Base-by-base conservation (phyloP, 1,139 yeast genomes). In the Hyphopichia wangnamkhiaoensis region DNA sequence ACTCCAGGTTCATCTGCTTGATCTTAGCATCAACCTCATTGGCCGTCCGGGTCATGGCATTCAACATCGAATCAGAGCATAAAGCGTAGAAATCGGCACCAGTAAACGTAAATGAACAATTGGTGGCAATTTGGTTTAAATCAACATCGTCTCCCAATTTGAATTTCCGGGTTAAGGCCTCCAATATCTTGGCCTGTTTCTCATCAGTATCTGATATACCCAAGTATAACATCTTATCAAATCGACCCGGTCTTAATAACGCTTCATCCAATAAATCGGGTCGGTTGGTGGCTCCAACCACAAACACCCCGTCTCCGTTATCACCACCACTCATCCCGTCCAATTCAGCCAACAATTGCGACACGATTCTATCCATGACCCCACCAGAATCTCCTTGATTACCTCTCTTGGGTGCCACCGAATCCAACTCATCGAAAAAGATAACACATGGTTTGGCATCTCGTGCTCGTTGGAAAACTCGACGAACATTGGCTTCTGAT, bases 351-450 rank as follows among this genome's bases (percentile, higher is more conserved):
- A 93, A 71, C 36, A 93, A 69, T 61, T 93, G 98, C 0, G 97
- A 90, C 1, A 93, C 98, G 50, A 93, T 93, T 62, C 98, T 78
- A 59, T 93, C 98, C 98, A 91, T 91, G 4, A 91, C 98, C 47
- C 98, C 98, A 18, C 98, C 98, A 2, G 97, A 89, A 61, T 93
- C 98, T 25, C 98, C 98, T 58, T 91, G 97, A 58, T 93, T 91
- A 31, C 98, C 98, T 68, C 98, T 81, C 60, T 93, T 91, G 1
- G 98, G 98, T 0, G 98, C 98, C 2, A 91, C 96, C 2, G 97
- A 90, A 65, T 93, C 98, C 63, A 93, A 76, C 63, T 93, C 98
- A 66, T 93, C 98, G 56, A 93, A 93, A 61, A 93, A 93, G 27
- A 93, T 91, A 26, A 93, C 96, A 71, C 98, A 93, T 1, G 98